Base-by-base conservation (phyloP, 2,329 filamentous ascomycete genomes). In the Hypoxylon sp. region DNA sequence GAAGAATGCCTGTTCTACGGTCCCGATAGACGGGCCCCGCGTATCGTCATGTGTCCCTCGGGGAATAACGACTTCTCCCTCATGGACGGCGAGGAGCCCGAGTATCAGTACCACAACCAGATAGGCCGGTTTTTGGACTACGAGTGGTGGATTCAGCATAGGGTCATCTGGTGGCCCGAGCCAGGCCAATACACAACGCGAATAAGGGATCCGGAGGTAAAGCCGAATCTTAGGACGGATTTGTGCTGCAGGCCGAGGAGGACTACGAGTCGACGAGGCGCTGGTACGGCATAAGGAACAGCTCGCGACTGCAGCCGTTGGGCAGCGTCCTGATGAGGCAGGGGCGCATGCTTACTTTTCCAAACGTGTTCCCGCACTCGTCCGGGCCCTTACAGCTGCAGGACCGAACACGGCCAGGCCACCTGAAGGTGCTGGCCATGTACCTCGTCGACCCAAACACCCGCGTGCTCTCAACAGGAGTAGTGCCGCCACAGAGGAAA, bases 401-500 rank as follows among this genome's bases (percentile, higher is more conserved):
- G 23, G 81, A 88, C 59, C 66, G 66, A 0, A 79, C 77, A 0
- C 79, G 77, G 53, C 78, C 81, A 0, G 85, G 85, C 2, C 81
- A 87, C 65, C 74, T 81, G 11, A 81, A 82, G 62, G 81, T 87
- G 51, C 71, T 88, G 0, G 81, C 81, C 0, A 74, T 88, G 33
- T 88, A 81, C 67, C 76, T 88, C 1, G 79, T 88, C 2, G 84
- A 88, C 62, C 85, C 85, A 0, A 66, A 78, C 24, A 65, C 73
- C 4, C 77, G 77, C 5, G 76, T 88, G 45, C 74, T 83, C 8
- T 85, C 72, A 2, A 74, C 74, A 0, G 70, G 69, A 20, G 73
- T 74, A 27, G 73, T 77, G n/a, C 75, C 75, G n/a, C 74, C 76
- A 3, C 73, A 77, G 59, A 72, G 66, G 23, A 62, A 63, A 35